Conservation (phyloP, 2,329 filamentous ascomycete genomes). For the Hirsutella rhossiliensis region DNA sequence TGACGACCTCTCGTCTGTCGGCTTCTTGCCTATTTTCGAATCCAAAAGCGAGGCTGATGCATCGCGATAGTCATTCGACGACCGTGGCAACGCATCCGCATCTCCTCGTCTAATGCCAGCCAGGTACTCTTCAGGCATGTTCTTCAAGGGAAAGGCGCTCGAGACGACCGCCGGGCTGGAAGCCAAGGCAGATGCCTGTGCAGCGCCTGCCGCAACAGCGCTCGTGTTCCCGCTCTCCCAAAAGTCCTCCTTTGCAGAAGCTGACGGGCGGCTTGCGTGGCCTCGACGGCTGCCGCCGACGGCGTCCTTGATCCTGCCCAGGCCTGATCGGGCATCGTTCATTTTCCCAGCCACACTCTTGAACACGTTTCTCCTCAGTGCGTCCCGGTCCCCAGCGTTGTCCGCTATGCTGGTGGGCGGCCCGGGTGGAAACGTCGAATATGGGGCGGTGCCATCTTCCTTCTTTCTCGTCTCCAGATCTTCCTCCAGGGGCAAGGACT, state of each 20-base stretch:
- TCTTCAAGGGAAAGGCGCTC: slow-evolving; percentile 51
- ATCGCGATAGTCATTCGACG: slow-evolving; percentile 12
- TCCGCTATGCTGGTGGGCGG: slow-evolving; percentile 36
- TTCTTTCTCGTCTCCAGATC: slow-evolving; percentile 30
- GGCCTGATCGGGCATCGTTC: slow-evolving; percentile 68
- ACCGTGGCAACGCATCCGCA: slow-evolving; percentile 12
- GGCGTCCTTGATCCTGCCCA: slow-evolving; percentile 77
- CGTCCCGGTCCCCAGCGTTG: slow-evolving; percentile 39
- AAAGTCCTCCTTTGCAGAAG: slow-evolving; percentile 36
- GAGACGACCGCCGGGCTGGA: slow-evolving; percentile 29
- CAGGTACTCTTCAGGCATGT: slow-evolving; percentile 48
- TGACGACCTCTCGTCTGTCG: slow-evolving; percentile 10
- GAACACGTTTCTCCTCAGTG: slow-evolving; percentile 54
- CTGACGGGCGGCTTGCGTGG: slow-evolving; percentile 39
- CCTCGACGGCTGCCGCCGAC: slow-evolving; percentile 51
- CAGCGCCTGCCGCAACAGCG: slow-evolving; percentile 4
- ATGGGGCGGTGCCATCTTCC: slow-evolving; percentile 31
- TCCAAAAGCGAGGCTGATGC: slow-evolving; percentile 14
- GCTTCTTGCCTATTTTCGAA: slow-evolving; percentile 10
- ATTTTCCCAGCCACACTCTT: slow-evolving; percentile 71
- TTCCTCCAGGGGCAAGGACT: slow-evolving; percentile 40
- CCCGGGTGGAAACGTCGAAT: slow-evolving; percentile 29
- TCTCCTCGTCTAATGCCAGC: slow-evolving; percentile 25
- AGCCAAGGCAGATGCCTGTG: slow-evolving; percentile 11
- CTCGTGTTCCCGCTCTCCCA: slow-evolving; percentile 17